Base-by-base conservation (phyloP, 1,284 basidiomycete genomes). In the Pseudozyma sp. region DNA sequence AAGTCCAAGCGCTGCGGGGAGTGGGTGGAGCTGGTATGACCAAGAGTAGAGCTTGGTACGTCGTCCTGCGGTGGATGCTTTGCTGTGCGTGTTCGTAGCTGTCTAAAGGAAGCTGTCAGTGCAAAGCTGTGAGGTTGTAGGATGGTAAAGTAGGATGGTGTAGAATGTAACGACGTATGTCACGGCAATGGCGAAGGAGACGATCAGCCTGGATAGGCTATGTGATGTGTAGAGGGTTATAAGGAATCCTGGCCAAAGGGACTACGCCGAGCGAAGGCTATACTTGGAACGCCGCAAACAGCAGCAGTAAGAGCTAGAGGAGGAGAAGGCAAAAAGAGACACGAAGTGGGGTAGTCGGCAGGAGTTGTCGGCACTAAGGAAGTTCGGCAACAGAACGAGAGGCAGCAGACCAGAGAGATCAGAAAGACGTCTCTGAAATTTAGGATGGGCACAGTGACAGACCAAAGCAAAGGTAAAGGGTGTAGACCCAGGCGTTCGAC, bases 361-460 rank as follows among this genome's bases (percentile, higher is more conserved):
- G 53, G 58, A 60, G 58, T 47, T 57, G 52, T 31, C 52, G 65
- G 52, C 51, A 47, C 56, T 47, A 59, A 52, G 47, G 25, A 31
- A 3, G 38, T 62, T 68, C 66, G 66, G 66, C 66, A 61, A 31
- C 25, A 31, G 25, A 31, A 3, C 25, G 25, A 31, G 25, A 31
- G 25, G 25, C 25, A 31, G 25, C 25, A 31, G 25, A 31, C 25
- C 25, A 31, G 25, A 31, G 25, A 31, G 25, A 31, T 3, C 25
- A 31, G 25, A 31, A 31, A 31, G 25, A 31, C 25, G 25, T 31
- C 25, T 31, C 25, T 31, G 25, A 31, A 6, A 6, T 3, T 31
- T 3, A 31, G 25, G 25, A 31, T 31, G 25, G 25, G 25, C 25
- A 31, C 25, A 31, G 25, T 31, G 25, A 3, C 25, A 31, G 25